Conservation (phyloP, 768 basidiomycete genomes). For the Mycena sanguinolenta region DNA sequence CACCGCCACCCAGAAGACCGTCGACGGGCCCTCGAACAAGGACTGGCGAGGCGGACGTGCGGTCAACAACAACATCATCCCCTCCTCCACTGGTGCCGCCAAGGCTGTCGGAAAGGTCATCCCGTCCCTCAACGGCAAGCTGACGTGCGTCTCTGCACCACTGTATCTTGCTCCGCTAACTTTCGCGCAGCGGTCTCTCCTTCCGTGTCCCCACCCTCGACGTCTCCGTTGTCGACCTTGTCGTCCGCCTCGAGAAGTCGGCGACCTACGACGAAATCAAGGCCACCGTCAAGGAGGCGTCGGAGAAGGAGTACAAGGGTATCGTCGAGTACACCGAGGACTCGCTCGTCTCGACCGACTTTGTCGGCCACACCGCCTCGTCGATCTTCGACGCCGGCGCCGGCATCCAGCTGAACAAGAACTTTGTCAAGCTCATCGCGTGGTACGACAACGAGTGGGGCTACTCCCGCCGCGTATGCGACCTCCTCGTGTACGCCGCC, state of each 20-base stretch:
- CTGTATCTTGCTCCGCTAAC: background rate
- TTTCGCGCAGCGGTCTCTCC: constrained; percentile 76
- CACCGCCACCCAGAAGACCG: constrained; percentile 95
- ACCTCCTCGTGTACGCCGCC: constrained; percentile 87
- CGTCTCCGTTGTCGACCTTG: constrained; percentile 98
- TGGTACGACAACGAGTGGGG: constrained; percentile 98
- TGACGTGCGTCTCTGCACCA: constrained; percentile 74
- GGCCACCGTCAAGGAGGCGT: constrained; percentile 82
- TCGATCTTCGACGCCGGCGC: constrained; percentile 95
- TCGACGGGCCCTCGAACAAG: constrained; percentile 94
- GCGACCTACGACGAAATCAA: constrained; percentile 95
- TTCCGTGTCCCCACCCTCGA: constrained; percentile 98
- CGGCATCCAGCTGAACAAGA: constrained; percentile 91
- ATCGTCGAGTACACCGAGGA: constrained; percentile 95
- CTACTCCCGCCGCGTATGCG: constrained; percentile 93
- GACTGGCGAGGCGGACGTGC: constrained; percentile 98
- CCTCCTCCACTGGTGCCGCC: constrained; percentile 98
- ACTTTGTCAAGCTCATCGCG: constrained; percentile 96
- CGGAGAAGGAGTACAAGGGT: constrained; percentile 77
- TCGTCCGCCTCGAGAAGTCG: constrained; percentile 89
- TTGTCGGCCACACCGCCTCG: constrained; percentile 82
- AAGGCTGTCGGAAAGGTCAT: constrained; percentile 99
- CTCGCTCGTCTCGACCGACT: constrained; percentile 93
- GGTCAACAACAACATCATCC: constrained; percentile 98
- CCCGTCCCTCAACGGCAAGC: constrained; percentile 95